Evolutionary conservation across 2,329 filamentous ascomycete species (phyloP).

Genomic region (Orbilia oligospora): DNA sequence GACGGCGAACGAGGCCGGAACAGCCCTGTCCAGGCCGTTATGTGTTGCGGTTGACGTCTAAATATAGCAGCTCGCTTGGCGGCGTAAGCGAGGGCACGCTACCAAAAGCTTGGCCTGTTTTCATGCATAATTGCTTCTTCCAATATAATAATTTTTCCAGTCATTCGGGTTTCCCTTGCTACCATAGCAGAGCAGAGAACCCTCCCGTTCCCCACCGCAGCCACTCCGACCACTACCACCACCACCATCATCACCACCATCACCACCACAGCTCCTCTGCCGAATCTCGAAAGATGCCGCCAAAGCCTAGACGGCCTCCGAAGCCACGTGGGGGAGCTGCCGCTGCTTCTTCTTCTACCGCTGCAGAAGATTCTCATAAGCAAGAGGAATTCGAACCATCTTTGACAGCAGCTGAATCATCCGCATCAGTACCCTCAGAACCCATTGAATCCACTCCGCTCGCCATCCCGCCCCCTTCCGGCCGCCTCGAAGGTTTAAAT

Average conservation of each 20-base stretch:
- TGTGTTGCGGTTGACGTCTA: conserved; percentile 59
- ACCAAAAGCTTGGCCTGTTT: conserved; percentile 51
- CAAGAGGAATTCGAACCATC: conserved; percentile 10
- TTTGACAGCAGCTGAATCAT: conserved; percentile 7
- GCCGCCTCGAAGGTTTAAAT: conserved; percentile 62
- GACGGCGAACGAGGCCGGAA: conserved; percentile 1
- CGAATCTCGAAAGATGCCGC: conserved; percentile 43
- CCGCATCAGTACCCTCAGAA: conserved; percentile 10
- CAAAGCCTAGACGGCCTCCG: conserved; percentile 33
- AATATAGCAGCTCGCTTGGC: conserved; percentile 60
- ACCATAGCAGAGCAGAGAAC: too few species aligned
- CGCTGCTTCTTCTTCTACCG: background rate
- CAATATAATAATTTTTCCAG: conserved; percentile 43
- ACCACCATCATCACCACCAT: background rate
- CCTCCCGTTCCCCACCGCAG: background rate
- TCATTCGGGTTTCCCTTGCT: conserved; percentile 5
- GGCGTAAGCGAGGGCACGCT: conserved; percentile 43
- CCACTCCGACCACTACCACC: background rate
- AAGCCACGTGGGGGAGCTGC: conserved; percentile 31
- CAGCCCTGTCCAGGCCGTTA: conserved; percentile 1
- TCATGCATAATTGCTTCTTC: conserved; percentile 46
- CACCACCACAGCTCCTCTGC: background rate
- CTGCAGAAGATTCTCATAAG: conserved; percentile 3
- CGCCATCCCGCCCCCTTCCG: conserved; percentile 63
- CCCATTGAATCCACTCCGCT: conserved; percentile 49